These are phyloP conservation scores for Caryopteris hybrid DNA, from an alignment of 305 asterid genomes.

Conservation along the genomic window DNA sequence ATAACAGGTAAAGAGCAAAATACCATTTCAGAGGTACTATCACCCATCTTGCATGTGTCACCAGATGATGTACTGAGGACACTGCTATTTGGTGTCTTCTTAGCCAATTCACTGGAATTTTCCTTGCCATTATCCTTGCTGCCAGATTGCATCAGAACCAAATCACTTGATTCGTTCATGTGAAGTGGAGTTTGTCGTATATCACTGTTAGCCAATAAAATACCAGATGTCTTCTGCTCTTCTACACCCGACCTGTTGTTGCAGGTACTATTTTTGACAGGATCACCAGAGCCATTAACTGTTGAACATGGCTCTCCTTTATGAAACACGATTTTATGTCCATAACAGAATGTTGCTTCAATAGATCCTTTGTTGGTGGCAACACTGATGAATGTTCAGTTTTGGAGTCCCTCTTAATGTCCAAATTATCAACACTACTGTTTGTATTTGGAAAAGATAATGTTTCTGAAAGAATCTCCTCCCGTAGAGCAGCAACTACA, in stretches of 20 bases:
- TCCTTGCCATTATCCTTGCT: slow-evolving; percentile 15
- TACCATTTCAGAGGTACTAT: slow-evolving; percentile 39
- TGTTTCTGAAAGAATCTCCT: slow-evolving; percentile 27
- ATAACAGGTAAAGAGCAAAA: neutral
- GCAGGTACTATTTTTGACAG: slow-evolving; percentile 19
- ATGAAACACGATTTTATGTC: slow-evolving; percentile 15
- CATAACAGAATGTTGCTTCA: slow-evolving; percentile 20
- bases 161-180: slow-evolving; percentile 28
- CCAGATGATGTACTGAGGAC: too few species aligned
- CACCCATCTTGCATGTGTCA: too few species aligned
- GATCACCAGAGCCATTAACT: slow-evolving; percentile 24
- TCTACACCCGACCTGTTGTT: slow-evolving; percentile 15
- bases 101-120: too few species aligned
- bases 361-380: too few species aligned
- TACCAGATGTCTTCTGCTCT: slow-evolving; percentile 23
- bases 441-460: slow-evolving; percentile 17
- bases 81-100: too few species aligned
- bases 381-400: slow-evolving; percentile 16
- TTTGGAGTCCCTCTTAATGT: slow-evolving; percentile 24
- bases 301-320: slow-evolving; percentile 18
- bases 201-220: slow-evolving; percentile 14
- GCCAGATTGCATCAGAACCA: slow-evolving; percentile 18
- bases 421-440: slow-evolving; percentile 21
- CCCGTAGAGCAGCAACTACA: slow-evolving; percentile 11
- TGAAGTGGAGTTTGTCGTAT: too few species aligned